Conservation (phyloP, 2,329 filamentous ascomycete species). For the Ceratocystiopsis minuta region DNA sequence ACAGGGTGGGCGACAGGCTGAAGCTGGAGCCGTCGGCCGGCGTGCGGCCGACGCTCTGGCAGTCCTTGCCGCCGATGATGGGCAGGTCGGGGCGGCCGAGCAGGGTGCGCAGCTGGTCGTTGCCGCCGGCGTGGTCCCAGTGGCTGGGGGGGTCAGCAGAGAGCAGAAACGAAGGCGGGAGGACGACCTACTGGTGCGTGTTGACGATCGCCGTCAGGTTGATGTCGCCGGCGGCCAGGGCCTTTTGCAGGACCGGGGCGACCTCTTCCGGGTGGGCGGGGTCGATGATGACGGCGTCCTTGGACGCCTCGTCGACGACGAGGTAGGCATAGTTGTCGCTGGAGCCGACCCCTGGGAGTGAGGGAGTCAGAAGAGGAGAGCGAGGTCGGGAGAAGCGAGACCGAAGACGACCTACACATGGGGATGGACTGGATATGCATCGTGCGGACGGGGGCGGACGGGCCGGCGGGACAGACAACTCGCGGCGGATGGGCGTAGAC, state of each 20-base stretch:
- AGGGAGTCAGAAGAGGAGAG: not conserved
- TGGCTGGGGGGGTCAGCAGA: constrained; percentile 39
- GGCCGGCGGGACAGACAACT: too few relatives aligned
- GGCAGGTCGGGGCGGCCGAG: constrained; percentile 44
- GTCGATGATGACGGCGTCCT: constrained; percentile 63
- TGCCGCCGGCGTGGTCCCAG: constrained; percentile 86
- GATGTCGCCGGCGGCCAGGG: constrained; percentile 51
- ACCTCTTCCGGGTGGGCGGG: constrained; percentile 65
- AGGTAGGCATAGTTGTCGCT: constrained; percentile 78
- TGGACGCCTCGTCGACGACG: constrained; percentile 59
- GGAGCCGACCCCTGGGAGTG: constrained; percentile 48
- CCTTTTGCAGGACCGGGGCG: constrained; percentile 49
- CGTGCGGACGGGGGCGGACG: constrained; percentile 18
- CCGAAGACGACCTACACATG: constrained; percentile 47
- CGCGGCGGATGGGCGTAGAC: too few relatives aligned
- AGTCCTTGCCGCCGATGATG: constrained; percentile 71
- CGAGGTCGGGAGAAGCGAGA: not conserved
- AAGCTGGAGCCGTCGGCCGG: constrained; percentile 62
- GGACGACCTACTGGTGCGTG: constrained; percentile 67
- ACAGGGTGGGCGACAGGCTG: constrained; percentile 63
- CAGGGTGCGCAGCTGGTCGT: constrained; percentile 26
- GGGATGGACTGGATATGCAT: constrained; percentile 84
- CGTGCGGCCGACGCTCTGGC: constrained; percentile 59
- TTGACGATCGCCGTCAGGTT: constrained; percentile 85
- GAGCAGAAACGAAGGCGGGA: not conserved